Conservation (phyloP, 352 stramenopile species). For the Globisporangium mamillatum region DNA sequence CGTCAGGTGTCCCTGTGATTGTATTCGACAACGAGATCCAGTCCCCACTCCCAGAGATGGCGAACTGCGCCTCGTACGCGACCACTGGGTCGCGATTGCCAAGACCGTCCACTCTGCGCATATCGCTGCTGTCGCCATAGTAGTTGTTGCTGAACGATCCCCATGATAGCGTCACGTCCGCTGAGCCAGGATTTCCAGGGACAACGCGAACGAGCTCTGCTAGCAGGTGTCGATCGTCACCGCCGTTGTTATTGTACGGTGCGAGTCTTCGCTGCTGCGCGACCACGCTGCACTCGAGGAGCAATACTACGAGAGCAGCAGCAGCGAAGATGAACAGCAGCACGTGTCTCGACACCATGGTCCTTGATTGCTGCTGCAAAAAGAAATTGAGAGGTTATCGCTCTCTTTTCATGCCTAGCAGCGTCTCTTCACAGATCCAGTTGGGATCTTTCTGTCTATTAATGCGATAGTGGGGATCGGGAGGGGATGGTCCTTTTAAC, state of each 20-base stretch:
- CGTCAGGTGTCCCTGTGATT: conserved; percentile 29
- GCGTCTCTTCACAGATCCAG: conserved; percentile 3
- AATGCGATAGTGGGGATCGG: not conserved
- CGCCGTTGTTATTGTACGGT: not conserved
- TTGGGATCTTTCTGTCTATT: not conserved
- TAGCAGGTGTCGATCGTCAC: conserved; percentile 21
- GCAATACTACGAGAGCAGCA: not conserved
- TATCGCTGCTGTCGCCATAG: conserved; percentile 10
- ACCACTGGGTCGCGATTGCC: conserved; percentile 28
- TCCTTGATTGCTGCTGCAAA: not conserved
- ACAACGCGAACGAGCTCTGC: conserved; percentile 30
- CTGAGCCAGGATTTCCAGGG: conserved; percentile 41
- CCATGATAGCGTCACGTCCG: conserved; percentile 41
- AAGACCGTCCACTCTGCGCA: conserved; percentile 10
- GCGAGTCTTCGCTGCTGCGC: not conserved
- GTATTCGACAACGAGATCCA: conserved; percentile 35
- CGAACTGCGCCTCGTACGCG: conserved; percentile 57
- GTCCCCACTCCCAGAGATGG: conserved; percentile 34
- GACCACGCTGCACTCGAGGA: not conserved
- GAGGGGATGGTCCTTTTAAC: not conserved
- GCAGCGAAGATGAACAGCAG: not conserved
- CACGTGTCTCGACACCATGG: not conserved
- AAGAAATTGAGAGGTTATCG: not conserved
- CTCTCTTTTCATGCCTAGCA: not conserved
- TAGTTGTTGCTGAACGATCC: conserved; percentile 34